Evolutionary conservation across 805 yeast genomes (phyloP), one percentile per base, ranked within the genome.

Genomic region (Cyberlindnera bimundalis): DNA sequence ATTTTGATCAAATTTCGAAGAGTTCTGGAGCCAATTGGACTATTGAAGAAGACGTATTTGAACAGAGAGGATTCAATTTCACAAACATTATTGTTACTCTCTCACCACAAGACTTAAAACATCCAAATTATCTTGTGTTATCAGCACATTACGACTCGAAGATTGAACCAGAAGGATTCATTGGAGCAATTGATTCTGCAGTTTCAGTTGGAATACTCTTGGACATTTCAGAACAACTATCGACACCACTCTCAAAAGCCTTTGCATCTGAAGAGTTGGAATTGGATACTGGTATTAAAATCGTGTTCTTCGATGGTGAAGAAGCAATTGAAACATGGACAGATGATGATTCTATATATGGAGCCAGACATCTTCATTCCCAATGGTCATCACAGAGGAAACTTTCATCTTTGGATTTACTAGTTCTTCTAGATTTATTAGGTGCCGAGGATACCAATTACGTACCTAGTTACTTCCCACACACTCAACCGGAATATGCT

Each of bases 101-200:
- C 12, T 39, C 52, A 4, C 52, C 51, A 17, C 32, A 23, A 2
- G 34, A 14, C 9, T 7, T 51, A 51, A 5, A 51, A 50, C 2
- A 47, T 54, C 3, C 55, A 55, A 14, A 9, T 5, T 61, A 65
- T 24, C 43, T 70, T 8, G 60, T 68, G 6, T 46, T 77, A 3
- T 73, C 74, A 4, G 83, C 79, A 0, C 84, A 78, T 47, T 78
- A 75, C 48, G 84, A 78, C 51, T 67, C 79, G 1, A 29, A 53
- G 30, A 39, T 60, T 9, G 53, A 54, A 7, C 80, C 81, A 2
- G 61, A 59, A n/a, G 81, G 80, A 6, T 77, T 78, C 42, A 58
- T 76, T 24, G 84, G 84, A 6, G 84, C 81, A 1, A 73, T 67
- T 21, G 84, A 78, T 51, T 72, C 79, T 40, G 81, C 80, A 3